Conservation (phyloP, 75 land plant species). For the Cryptomeria japonica region DNA sequence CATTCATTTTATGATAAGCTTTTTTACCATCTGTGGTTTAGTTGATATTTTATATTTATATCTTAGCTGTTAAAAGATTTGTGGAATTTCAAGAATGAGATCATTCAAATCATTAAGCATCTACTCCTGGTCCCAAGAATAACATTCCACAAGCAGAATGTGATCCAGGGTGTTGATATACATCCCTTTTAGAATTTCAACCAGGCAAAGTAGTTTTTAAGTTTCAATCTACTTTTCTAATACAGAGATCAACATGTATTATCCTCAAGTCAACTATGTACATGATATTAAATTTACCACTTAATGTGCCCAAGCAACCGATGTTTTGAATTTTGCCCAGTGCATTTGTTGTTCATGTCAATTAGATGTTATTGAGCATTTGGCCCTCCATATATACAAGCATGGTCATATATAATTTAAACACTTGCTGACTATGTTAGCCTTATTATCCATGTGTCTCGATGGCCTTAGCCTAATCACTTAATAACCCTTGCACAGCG, state of each 20-base stretch:
- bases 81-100: neutral
- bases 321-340: neutral
- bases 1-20: neutral
- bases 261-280: too few species aligned
- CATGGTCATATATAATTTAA: neutral
- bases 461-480: too few species aligned
- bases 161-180: neutral
- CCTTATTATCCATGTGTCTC: too few species aligned
- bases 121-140: neutral
- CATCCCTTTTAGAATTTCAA: neutral
- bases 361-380: neutral
- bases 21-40: too few species aligned
- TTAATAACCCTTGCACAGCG: too few species aligned
- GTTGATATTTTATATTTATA: too few species aligned
- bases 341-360: neutral
- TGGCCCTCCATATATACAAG: neutral
- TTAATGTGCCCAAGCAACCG: neutral
- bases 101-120: neutral
- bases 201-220: neutral
- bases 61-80: neutral
- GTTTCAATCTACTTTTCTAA: neutral
- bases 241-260: neutral
- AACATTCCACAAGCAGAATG: neutral
- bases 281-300: neutral
- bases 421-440: neutral